These are phyloP conservation scores for Nematodospora anomalae DNA, from an alignment of 1,139 yeast genomes.

Conservation along the genomic window DNA sequence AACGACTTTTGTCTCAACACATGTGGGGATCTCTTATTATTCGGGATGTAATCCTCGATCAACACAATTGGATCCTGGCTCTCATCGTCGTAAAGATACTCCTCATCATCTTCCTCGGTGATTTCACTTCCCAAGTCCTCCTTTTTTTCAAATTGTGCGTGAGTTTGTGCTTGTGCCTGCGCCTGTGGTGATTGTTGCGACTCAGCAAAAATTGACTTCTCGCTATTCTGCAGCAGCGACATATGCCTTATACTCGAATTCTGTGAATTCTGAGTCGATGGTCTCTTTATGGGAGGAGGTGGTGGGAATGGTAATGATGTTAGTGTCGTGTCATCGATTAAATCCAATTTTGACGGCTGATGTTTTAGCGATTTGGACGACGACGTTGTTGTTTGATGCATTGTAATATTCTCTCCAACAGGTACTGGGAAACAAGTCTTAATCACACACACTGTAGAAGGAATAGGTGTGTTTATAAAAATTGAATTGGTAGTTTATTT, in stretches of 20 bases:
- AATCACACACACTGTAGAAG: too few relatives aligned
- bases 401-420: too few relatives aligned
- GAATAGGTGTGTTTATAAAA: too few relatives aligned
- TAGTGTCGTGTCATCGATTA: constrained; percentile 58
- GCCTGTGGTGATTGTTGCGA: constrained; percentile 2
- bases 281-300: constrained; percentile 31
- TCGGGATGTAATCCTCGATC: constrained; percentile 49
- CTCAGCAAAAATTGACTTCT: constrained; percentile 2
- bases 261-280: constrained; percentile 1
- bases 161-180: neutral
- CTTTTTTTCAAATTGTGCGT: too few relatives aligned
- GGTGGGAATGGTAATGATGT: constrained; percentile 71
- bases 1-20: constrained; percentile 35
- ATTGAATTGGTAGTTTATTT: too few relatives aligned
- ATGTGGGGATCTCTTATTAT: constrained; percentile 9
- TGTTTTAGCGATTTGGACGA: constrained; percentile 11
- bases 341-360: constrained; percentile 58
- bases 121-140: constrained; percentile 15
- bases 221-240: neutral
- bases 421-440: too few relatives aligned
- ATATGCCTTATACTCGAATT: constrained; percentile 7
- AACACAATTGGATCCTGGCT: constrained; percentile 50
- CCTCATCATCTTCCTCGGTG: constrained; percentile 10
- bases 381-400: neutral
- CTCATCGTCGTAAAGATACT: constrained; percentile 21